Evolutionary conservation across 2,329 filamentous ascomycete genomes (phyloP), one percentile per base, ranked within the genome.

Genomic region (Aureobasidium sp.): DNA sequence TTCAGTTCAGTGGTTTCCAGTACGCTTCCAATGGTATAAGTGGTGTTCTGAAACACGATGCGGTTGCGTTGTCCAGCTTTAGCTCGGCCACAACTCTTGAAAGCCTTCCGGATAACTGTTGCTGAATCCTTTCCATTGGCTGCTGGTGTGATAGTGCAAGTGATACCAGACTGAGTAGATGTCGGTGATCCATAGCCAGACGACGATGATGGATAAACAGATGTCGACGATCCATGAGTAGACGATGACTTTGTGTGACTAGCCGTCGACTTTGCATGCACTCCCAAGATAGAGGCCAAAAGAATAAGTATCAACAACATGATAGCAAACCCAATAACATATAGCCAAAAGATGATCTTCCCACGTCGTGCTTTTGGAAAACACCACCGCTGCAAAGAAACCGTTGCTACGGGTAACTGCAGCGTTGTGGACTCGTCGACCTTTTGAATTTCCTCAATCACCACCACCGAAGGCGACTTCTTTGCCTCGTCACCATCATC

Each of bases 11-110:
- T 76, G 11, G 76, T 79, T 63, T 80, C 78, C 79, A 83, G 78
- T 3, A 80, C 75, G 44, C 75, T 75, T 37, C 76, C 75, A 64
- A 82, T 74, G 65, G 81, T 71, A 71, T 80, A 82, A 2, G 75
- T 75, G 1, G 73, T 76, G 58, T 79, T 78, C 32, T 74, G 71
- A 67, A 84, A 80, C 42, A 82, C 73, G 62, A 84, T 75, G 53
- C 72, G 78, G 44, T 80, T 79, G 57, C 81, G 53, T 10, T 3
- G 16, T 29, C 41, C 47, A 21, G n/a, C 9, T 21, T 49, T 34
- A 53, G 79, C 76, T 52, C 74, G 72, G 3, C 79, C 75, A 66
- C 81, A 83, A 29, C 75, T 68, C 36, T 73, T 67, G 68, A 83
- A 82, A 0, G 81, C 80, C 3, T 75, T 64, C 1, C 80, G 65